phyloP scores from a whole-genome alignment of 179 eudicot species.

The Drosera spatulata region DNA sequence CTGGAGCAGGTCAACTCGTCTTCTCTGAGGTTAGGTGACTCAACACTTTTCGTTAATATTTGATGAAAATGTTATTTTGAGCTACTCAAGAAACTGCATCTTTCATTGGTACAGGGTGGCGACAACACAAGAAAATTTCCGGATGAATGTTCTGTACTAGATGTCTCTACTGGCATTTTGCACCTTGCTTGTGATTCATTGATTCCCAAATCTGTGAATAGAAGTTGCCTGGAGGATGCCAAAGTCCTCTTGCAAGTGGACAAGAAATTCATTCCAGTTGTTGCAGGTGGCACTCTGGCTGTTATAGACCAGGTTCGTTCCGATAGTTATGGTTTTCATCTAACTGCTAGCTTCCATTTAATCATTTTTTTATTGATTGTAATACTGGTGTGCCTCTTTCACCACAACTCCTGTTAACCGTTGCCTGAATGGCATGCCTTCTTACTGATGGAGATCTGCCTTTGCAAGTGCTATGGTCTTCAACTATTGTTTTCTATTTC shows the following conservation, averaged over 20 bases:
- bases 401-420: not conserved
- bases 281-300: conserved; percentile 65
- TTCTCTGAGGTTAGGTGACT: conserved; percentile 24
- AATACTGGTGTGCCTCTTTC: not conserved
- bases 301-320: conserved; percentile 79
- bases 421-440: not conserved
- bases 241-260: conserved; percentile 87
- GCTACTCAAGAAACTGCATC: not conserved
- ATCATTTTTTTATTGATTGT: not conserved
- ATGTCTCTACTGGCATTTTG: conserved; percentile 57
- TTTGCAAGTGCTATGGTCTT: conserved; percentile 1
- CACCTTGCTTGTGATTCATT: conserved; percentile 59
- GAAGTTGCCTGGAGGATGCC: conserved; percentile 47
- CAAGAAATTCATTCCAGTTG: conserved; percentile 87
- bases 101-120: conserved; percentile 26
- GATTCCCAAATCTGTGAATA: conserved; percentile 68
- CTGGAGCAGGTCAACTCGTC: conserved; percentile 19
- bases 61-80: conserved; percentile 3
- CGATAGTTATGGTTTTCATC: too few species aligned
- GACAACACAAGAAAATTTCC: conserved; percentile 13
- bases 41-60: not conserved
- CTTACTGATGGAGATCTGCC: not conserved
- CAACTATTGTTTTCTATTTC: conserved; percentile 15
- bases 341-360: not conserved
- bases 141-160: conserved; percentile 44